phyloP scores from a whole-genome alignment of 306 rosid species.

The Medicago arabica region DNA sequence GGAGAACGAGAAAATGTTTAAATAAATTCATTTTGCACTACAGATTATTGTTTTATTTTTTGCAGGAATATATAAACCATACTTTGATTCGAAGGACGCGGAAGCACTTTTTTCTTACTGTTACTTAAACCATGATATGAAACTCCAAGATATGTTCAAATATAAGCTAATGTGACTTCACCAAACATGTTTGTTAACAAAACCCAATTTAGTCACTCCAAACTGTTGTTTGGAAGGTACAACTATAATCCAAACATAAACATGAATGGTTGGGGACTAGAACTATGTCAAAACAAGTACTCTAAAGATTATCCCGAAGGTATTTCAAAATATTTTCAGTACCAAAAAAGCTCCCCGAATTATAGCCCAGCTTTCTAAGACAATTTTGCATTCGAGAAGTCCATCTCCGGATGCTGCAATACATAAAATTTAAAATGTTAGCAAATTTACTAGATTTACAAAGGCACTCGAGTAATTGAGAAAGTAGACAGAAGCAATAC shows the following conservation, averaged over 20 bases:
- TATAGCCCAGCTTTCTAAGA: slow-evolving; percentile 36
- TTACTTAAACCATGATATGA: background rate
- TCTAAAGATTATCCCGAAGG: background rate
- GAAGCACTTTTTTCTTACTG: background rate
- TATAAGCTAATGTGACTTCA: background rate
- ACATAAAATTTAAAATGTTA: background rate
- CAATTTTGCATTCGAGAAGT: slow-evolving; percentile 78
- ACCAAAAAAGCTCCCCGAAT: background rate
- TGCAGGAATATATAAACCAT: background rate
- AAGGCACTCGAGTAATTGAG: background rate
- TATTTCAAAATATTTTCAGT: background rate
- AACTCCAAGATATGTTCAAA: background rate
- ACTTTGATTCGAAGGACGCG: background rate
- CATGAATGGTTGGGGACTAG: background rate
- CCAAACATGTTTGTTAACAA: slow-evolving; percentile 4
- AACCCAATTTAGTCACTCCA: background rate
- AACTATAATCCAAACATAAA: background rate
- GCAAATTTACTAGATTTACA: background rate
- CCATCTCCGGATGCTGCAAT: slow-evolving; percentile 97
- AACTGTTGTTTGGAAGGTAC: background rate
- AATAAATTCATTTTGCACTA: background rate
- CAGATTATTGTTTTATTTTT: background rate
- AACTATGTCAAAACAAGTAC: background rate
- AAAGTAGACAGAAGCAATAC: background rate
- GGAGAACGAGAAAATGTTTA: background rate